These are phyloP conservation scores for Suillus occidentalis DNA, from an alignment of 768 basidiomycete species.

Conservation along the genomic window DNA sequence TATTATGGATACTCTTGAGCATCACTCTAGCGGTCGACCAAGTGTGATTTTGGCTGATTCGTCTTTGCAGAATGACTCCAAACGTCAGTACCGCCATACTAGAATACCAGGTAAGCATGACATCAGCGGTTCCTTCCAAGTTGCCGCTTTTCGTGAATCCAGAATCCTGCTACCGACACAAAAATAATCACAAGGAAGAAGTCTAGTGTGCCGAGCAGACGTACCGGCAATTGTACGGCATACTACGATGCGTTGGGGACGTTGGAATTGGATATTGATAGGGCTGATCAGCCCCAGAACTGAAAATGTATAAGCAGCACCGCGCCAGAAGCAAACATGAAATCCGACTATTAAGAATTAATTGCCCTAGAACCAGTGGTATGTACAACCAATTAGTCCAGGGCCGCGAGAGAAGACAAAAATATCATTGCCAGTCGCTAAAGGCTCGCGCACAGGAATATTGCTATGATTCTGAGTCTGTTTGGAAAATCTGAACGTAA, in stretches of 20 bases:
- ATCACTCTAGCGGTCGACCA: background rate
- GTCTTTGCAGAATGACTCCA: background rate
- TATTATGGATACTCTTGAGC: background rate
- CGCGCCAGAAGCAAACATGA: background rate
- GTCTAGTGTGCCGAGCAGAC: background rate
- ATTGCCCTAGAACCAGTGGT: background rate
- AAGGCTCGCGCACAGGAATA: background rate
- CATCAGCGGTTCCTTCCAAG: background rate
- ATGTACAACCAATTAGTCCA: background rate
- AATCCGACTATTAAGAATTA: background rate
- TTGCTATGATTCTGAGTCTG: background rate
- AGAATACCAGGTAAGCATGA: background rate
- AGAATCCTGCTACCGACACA: background rate
- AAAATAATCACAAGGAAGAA: background rate
- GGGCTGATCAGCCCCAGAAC: conserved; percentile 1
- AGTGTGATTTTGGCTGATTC: background rate
- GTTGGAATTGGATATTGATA: background rate
- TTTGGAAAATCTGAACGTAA: background rate
- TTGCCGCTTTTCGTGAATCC: too few relatives aligned
- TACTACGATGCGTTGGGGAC: background rate
- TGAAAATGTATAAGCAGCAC: background rate
- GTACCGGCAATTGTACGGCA: background rate
- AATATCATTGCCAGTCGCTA: background rate
- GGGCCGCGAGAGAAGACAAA: background rate
- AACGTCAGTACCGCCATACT: background rate